Base-by-base conservation (phyloP, 2,329 filamentous ascomycete genomes). In the Colletotrichum graminicola region DNA sequence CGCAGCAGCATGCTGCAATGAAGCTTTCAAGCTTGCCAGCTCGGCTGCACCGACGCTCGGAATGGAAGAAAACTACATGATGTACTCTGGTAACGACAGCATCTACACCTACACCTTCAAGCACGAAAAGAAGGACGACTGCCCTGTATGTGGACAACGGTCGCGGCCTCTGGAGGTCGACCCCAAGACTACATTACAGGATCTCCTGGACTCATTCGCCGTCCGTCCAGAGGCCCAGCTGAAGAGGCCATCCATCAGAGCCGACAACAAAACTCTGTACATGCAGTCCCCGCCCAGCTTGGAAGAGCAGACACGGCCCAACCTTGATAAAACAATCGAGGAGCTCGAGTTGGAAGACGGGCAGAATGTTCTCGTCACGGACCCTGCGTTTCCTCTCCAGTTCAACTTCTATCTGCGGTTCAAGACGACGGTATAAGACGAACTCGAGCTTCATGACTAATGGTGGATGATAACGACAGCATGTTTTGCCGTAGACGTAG, bases 31-130 rank as follows among this genome's bases (percentile, higher is more conserved):
- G 83, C 93, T 99, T 73, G 93, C 92, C 52, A 97, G 94, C 18
- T 90, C 88, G 60, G 90, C 92, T 47, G 96, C 95, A 41, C 94
- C 95, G 0, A 92, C 91, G 74, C 86, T 99, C 21, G 93, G 92
- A 16, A 86, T 90, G 74, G 90, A 92, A 55, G 92, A 92, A 67
- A 97, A 97, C 80, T 99, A 99, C 84, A 98, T 98, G 95, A 97
- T 98, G 93, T 99, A 99, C 81, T 97, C 94, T 16, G 96, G 97
- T 57, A 95, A 98, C 78, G 95, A 97, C 78, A 89, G 93, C 75
- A 92, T 99, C 75, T 99, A 99, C 84, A 99, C 96, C 0, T 98
- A 97, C 82, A 99, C 96, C 0, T 99, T 98, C 80, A 92, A 94
- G 77, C 94, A 97, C 77, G 92, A 98, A 82, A 94, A 93, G 84